Conservation (phyloP, 2,329 filamentous ascomycete genomes). For the Fusarium penzigii region DNA sequence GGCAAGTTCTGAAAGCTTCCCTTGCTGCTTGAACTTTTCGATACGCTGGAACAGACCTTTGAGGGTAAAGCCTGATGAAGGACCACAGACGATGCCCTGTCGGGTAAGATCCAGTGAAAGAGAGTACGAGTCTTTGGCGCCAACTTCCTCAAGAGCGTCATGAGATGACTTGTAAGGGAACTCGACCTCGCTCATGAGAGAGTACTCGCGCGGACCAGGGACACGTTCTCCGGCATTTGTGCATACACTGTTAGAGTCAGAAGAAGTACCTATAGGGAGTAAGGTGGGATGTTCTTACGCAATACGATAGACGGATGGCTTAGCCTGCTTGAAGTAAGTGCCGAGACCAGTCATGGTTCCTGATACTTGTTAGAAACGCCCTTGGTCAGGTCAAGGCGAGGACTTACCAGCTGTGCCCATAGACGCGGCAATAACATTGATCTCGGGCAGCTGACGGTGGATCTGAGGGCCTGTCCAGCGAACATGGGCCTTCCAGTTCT, state of each 20-base stretch:
- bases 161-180: conserved; percentile 59
- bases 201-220: conserved; percentile 56
- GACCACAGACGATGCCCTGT: conserved; percentile 61
- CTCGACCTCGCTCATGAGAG: conserved; percentile 50
- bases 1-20: conserved; percentile 45
- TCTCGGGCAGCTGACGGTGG: conserved; percentile 54
- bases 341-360: conserved; percentile 51
- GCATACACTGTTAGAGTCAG: conserved; percentile 47
- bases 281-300: conserved; percentile 24
- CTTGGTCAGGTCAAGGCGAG: too few relatives aligned
- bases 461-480: conserved; percentile 63
- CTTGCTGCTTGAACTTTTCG: conserved; percentile 46
- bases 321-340: conserved; percentile 51
- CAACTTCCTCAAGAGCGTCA: conserved; percentile 57
- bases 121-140: conserved; percentile 53
- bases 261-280: neutral
- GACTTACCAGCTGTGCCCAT: conserved; percentile 49
- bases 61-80: conserved; percentile 61
- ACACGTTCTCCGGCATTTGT: conserved; percentile 58
- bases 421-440: conserved; percentile 55
- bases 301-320: conserved; percentile 47
- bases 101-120: conserved; percentile 56
- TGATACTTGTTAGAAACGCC: conserved; percentile 15
- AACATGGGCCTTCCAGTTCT: conserved; percentile 56
- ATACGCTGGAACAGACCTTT: conserved; percentile 52